phyloP scores from a whole-genome alignment of 768 basidiomycete species.

The Mycena metata region DNA sequence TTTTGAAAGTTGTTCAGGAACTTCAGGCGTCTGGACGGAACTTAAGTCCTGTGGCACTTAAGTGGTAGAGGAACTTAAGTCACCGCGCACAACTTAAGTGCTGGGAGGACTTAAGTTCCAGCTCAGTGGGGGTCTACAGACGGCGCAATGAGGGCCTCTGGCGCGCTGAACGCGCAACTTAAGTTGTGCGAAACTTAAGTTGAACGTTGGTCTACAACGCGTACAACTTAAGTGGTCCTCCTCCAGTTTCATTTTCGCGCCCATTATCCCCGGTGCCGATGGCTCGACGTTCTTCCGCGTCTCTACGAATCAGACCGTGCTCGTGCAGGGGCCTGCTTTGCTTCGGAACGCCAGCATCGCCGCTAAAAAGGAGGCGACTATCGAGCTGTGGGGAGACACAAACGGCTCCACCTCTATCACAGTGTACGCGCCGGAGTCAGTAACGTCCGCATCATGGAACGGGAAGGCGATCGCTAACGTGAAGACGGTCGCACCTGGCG shows the following conservation, averaged over 20 bases:
- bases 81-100: too few relatives aligned
- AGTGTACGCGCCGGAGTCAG: slow-evolving; percentile 25
- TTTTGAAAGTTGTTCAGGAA: too few relatives aligned
- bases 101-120: too few relatives aligned
- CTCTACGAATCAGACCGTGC: slow-evolving; percentile 28
- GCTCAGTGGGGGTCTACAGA: too few relatives aligned
- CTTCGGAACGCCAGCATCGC: slow-evolving; percentile 26
- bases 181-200: too few relatives aligned
- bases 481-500: slow-evolving; percentile 13
- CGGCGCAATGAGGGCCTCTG: too few relatives aligned
- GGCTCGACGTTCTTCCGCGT: slow-evolving; percentile 24
- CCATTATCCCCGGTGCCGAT: slow-evolving; percentile 27
- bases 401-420: slow-evolving; percentile 21
- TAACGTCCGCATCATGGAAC: slow-evolving; percentile 29
- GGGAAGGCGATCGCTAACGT: slow-evolving; percentile 13
- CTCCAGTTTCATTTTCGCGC: slow-evolving; percentile 30
- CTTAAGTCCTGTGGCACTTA: too few relatives aligned
- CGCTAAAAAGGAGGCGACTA: background rate
- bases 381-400: slow-evolving; percentile 30
- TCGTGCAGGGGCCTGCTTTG: slow-evolving; percentile 23
- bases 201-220: too few relatives aligned
- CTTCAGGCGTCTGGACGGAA: too few relatives aligned
- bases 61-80: too few relatives aligned
- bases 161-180: too few relatives aligned
- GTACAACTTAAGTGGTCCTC: too few relatives aligned